Evolutionary conservation across 2,329 filamentous ascomycete genomes (phyloP).

Genomic region (Madurella mycetomatis): DNA sequence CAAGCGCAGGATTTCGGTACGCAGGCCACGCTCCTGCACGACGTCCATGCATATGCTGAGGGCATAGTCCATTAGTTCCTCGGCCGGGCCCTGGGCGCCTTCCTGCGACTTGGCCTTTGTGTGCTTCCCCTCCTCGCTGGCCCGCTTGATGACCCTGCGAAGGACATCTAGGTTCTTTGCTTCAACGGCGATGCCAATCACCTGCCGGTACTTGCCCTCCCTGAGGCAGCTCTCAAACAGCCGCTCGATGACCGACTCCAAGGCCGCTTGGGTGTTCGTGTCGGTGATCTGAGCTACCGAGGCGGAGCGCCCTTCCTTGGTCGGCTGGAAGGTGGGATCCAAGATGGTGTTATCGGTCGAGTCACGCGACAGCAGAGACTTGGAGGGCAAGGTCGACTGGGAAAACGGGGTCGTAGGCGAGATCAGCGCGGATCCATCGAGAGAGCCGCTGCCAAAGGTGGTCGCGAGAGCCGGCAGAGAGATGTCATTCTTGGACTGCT

Average conservation of each 20-base stretch:
- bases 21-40: slow-evolving; percentile 85
- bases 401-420: slow-evolving; percentile 95
- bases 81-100: slow-evolving; percentile 57
- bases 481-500: slow-evolving; percentile 38
- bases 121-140: slow-evolving; percentile 78
- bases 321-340: slow-evolving; percentile 53
- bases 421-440: slow-evolving; percentile 66
- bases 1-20: slow-evolving; percentile 78
- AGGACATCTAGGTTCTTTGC: slow-evolving; percentile 88
- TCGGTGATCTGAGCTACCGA: slow-evolving; percentile 64
- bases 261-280: slow-evolving; percentile 68
- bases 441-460: slow-evolving; percentile 64
- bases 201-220: slow-evolving; percentile 85
- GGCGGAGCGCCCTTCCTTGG: slow-evolving; percentile 50
- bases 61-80: slow-evolving; percentile 96
- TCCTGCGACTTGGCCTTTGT: slow-evolving; percentile 56
- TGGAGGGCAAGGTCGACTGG: slow-evolving; percentile 86
- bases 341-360: slow-evolving; percentile 60
- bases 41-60: slow-evolving; percentile 96
- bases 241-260: slow-evolving; percentile 80
- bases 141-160: slow-evolving; percentile 78
- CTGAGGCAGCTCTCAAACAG: slow-evolving; percentile 87
- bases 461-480: slow-evolving; percentile 69
- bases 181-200: slow-evolving; percentile 94
- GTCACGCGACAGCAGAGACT: slow-evolving; percentile 87